These are phyloP conservation scores for Trebouxia gelatinosa DNA, from an alignment of 163 green algal species.

Conservation along the genomic window DNA sequence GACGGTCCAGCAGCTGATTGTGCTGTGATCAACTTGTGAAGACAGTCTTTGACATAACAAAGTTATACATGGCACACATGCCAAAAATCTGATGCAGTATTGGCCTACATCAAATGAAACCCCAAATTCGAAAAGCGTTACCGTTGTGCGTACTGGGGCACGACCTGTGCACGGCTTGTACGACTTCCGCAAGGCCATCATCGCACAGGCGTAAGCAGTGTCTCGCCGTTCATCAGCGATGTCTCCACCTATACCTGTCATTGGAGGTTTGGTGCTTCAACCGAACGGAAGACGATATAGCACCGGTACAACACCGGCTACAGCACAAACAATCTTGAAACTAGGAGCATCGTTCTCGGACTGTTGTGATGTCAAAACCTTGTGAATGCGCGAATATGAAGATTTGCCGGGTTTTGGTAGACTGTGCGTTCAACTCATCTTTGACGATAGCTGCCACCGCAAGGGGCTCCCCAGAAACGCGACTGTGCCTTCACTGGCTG, in stretches of 20 bases:
- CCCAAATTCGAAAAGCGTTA: too few relatives aligned
- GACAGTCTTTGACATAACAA: too few relatives aligned
- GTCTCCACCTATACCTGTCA: neutral
- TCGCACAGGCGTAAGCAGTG: too few relatives aligned
- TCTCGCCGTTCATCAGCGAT: neutral
- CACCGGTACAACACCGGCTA: neutral
- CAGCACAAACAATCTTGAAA: neutral
- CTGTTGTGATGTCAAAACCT: neutral
- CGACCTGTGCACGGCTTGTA: too few relatives aligned
- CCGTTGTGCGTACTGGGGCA: too few relatives aligned
- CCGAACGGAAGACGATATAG: neutral
- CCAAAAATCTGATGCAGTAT: too few relatives aligned
- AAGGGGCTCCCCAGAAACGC: neutral
- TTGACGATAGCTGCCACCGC: neutral
- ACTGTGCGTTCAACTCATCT: neutral
- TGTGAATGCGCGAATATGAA: neutral
- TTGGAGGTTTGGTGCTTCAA: neutral
- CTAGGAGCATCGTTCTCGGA: neutral
- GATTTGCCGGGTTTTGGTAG: neutral
- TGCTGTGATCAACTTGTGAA: too few relatives aligned
- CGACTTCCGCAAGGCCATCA: too few relatives aligned
- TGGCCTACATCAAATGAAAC: too few relatives aligned
- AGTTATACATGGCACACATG: too few relatives aligned
- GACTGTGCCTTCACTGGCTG: neutral
- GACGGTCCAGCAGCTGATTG: too few relatives aligned